Evolutionary conservation across 306 rosid species (phyloP), one percentile per base, ranked within the genome.

Genomic region (Pueraria montana): DNA sequence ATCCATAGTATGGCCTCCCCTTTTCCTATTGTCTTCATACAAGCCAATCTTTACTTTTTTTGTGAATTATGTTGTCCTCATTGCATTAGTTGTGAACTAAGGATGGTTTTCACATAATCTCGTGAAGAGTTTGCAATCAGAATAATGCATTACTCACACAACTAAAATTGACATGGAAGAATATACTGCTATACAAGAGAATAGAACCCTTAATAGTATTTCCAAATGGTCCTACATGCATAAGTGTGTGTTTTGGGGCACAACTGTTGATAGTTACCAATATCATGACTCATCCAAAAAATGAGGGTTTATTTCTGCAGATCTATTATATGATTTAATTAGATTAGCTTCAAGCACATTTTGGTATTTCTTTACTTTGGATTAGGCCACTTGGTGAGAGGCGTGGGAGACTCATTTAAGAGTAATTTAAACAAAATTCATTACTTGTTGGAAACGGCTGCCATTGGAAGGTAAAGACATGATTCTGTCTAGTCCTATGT

Each of bases 51-150:
- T 30, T 14, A 12, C 10, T 53, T 43, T 32, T 53, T 43, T 32
- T 32, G 18, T 53, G 12, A 21, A 43, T 24, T 30, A 8, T 34
- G 5, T 71, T 71, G 11, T 58, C 8, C 36, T 32, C 55, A 2
- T 34, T 67, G 66, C 82, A 52, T 56, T 34, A 36, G n/a, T 71
- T 45, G 55, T 42, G 69, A 36, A 40, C 53, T 27, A 17, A 68
- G 42, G 43, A 68, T 50, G 68, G 18, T 20, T 16, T 21, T 38
- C 42, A 74, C 82, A 52, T 53, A n/a, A 59, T 26, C 20, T 43
- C 55, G 73, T 72, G 55, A 46, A 18, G 26, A 55, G 53, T 49
- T 48, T 89, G 53, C 50, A 68, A 55, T 70, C 66, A 34, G 45
- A 48, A 63, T 49, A 72, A 16, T 24, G 64, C 65, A 74, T 36